phyloP scores from a whole-genome alignment of 2,329 filamentous ascomycete species.

The Rhynchosporium secalis region DNA sequence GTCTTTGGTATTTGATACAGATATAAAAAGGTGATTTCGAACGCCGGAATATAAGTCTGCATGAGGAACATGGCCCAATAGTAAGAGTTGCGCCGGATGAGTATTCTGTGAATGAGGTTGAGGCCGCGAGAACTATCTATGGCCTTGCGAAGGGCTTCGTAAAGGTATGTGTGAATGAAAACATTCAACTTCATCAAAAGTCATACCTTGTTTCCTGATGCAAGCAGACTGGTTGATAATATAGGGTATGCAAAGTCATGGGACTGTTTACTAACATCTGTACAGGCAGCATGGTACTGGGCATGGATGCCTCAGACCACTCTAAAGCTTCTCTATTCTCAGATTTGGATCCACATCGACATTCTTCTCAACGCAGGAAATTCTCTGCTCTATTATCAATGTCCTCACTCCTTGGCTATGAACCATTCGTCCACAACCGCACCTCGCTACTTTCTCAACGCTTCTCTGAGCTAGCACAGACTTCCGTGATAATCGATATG shows the following conservation, averaged over 20 bases:
- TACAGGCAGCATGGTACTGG: slow-evolving; percentile 36
- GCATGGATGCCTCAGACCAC: slow-evolving; percentile 31
- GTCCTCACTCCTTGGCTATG: slow-evolving; percentile 50
- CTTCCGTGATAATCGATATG: slow-evolving; percentile 42
- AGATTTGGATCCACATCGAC: slow-evolving; percentile 41
- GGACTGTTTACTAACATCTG: slow-evolving; percentile 19
- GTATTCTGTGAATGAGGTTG: slow-evolving; percentile 47
- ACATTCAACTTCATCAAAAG: no score
- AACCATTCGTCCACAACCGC: slow-evolving; percentile 51
- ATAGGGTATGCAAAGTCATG: background rate
- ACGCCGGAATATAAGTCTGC: slow-evolving; percentile 44
- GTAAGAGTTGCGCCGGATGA: slow-evolving; percentile 50
- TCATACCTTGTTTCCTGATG: background rate
- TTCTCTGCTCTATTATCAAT: slow-evolving; percentile 50
- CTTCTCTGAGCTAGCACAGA: slow-evolving; percentile 42
- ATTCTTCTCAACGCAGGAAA: slow-evolving; percentile 43
- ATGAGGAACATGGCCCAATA: slow-evolving; percentile 45
- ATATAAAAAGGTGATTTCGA: slow-evolving; percentile 44
- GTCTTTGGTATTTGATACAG: slow-evolving; percentile 47
- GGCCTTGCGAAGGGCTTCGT: slow-evolving; percentile 43
- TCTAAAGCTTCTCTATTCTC: slow-evolving; percentile 38
- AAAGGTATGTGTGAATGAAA: slow-evolving; percentile 25
- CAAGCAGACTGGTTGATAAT: background rate
- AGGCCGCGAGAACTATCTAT: slow-evolving; percentile 46
- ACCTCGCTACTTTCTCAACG: slow-evolving; percentile 44